These are phyloP conservation scores for Berkeleyomyces basicola DNA, from an alignment of 2,329 filamentous ascomycete genomes.

Conservation along the genomic window DNA sequence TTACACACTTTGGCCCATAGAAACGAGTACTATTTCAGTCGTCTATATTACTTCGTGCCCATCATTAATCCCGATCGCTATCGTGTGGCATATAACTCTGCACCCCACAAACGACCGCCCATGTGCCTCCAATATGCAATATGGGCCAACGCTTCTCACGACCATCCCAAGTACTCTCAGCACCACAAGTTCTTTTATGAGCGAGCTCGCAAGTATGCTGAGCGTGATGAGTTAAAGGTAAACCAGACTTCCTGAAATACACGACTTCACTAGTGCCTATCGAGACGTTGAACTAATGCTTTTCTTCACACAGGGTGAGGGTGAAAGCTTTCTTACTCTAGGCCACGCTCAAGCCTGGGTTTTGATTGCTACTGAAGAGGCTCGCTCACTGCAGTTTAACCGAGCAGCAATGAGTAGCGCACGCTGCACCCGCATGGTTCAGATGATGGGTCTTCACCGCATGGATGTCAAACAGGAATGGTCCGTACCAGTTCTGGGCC, in stretches of 20 bases:
- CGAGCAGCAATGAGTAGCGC: constrained; percentile 71
- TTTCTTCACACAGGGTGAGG: constrained; percentile 40
- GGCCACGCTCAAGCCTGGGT: constrained; percentile 67
- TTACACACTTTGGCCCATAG: constrained; percentile 24
- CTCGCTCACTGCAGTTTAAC: constrained; percentile 70
- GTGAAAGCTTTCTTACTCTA: constrained; percentile 66
- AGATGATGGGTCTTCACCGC: constrained; percentile 75
- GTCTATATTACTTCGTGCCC: constrained; percentile 54
- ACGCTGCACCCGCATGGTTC: constrained; percentile 48
- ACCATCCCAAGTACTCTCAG: constrained; percentile 53
- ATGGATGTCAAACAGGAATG: constrained; percentile 50
- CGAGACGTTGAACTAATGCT: neutral
- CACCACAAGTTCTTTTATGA: constrained; percentile 69
- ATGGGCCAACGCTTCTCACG: constrained; percentile 62
- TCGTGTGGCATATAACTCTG: constrained; percentile 52
- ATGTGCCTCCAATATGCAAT: constrained; percentile 74
- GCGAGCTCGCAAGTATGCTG: constrained; percentile 64
- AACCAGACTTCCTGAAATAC: constrained; percentile 8
- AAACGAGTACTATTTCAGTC: constrained; percentile 59
- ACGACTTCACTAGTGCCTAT: neutral
- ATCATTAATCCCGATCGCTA: constrained; percentile 67
- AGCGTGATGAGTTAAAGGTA: constrained; percentile 69
- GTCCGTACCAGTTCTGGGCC: constrained; percentile 56
- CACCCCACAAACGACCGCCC: constrained; percentile 61
- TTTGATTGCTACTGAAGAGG: constrained; percentile 61